These are phyloP conservation scores for Gloeophyllum trabeum DNA, from an alignment of 768 basidiomycete genomes.

Conservation along the genomic window DNA sequence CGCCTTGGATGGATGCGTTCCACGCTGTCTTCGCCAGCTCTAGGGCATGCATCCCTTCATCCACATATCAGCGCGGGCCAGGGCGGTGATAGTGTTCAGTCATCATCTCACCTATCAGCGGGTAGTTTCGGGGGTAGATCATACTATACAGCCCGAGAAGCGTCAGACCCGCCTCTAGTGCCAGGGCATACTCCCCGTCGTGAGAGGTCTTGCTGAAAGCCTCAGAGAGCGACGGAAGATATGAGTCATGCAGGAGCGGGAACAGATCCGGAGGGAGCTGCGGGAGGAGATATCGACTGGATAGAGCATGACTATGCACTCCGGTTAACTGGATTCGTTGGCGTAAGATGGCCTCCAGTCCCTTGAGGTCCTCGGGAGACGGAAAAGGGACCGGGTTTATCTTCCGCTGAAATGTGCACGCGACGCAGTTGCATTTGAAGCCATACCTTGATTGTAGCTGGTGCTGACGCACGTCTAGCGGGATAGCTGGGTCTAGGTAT, in stretches of 20 bases:
- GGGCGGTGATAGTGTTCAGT: too few relatives aligned
- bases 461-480: slow-evolving; percentile 41
- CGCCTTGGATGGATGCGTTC: slow-evolving; percentile 41
- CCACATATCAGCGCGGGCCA: too few relatives aligned
- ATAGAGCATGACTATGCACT: too few relatives aligned
- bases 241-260: slow-evolving; percentile 42
- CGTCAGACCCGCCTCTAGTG: slow-evolving; percentile 41
- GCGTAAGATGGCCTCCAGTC: too few relatives aligned
- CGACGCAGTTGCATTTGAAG: slow-evolving; percentile 51
- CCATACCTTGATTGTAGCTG: slow-evolving; percentile 55
- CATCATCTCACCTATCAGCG: slow-evolving; percentile 77
- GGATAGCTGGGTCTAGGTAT: slow-evolving; percentile 69
- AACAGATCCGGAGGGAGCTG: slow-evolving; percentile 31
- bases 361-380: slow-evolving; percentile 24
- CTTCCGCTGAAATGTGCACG: slow-evolving; percentile 35
- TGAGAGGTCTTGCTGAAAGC: slow-evolving; percentile 63
- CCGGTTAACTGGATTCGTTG: too few relatives aligned
- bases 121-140: slow-evolving; percentile 68
- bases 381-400: slow-evolving; percentile 27
- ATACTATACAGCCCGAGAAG: slow-evolving; percentile 56
- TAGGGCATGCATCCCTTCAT: slow-evolving; percentile 61
- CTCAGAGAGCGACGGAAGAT: slow-evolving; percentile 46
- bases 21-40: slow-evolving; percentile 72
- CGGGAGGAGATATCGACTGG: slow-evolving; percentile 5
- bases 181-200: slow-evolving; percentile 41